Evolutionary conservation across 768 basidiomycete species (phyloP).

Genomic region (Trametes villosa): DNA sequence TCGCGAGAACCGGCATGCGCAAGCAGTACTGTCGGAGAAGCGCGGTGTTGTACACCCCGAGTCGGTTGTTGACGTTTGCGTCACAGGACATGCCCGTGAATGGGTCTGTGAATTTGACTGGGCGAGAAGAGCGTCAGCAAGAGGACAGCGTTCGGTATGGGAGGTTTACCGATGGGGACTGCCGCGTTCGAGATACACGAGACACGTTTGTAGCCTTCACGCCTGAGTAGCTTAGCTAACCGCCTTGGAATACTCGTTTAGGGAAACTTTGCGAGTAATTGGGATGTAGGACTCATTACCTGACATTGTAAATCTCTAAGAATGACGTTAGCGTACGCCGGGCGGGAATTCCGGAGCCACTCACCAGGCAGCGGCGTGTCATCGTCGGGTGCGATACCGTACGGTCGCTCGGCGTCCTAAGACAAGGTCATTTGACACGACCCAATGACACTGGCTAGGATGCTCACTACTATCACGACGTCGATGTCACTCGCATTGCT

Average conservation of each 20-base stretch:
- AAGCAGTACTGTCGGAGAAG: constrained; percentile 57
- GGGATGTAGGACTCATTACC: constrained; percentile 25
- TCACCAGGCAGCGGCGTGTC: constrained; percentile 37
- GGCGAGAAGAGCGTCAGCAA: neutral
- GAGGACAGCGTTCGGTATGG: neutral
- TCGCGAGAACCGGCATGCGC: constrained; percentile 46
- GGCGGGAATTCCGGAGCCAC: constrained; percentile 2
- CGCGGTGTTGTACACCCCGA: constrained; percentile 55
- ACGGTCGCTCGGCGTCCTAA: constrained; percentile 38
- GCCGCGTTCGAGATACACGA: constrained; percentile 31
- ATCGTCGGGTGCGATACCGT: constrained; percentile 36
- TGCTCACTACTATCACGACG: constrained; percentile 52
- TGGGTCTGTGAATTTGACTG: constrained; percentile 58
- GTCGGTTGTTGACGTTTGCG: constrained; percentile 64
- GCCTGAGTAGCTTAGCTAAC: constrained; percentile 36
- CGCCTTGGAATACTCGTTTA: constrained; percentile 20
- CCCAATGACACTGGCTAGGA: neutral
- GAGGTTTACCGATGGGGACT: constrained; percentile 45
- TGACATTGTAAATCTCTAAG: constrained; percentile 38
- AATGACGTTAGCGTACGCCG: neutral
- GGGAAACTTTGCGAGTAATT: no score
- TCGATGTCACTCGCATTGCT: constrained; percentile 52
- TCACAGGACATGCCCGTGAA: constrained; percentile 50
- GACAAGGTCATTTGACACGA: neutral
- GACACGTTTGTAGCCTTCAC: constrained; percentile 40